Percentiles rank a stretch among this genome's conserved stretches.
phyloP scores from a whole-genome alignment of 2,329 filamentous ascomycete genomes.

The Alternaria burnsii region DNA sequence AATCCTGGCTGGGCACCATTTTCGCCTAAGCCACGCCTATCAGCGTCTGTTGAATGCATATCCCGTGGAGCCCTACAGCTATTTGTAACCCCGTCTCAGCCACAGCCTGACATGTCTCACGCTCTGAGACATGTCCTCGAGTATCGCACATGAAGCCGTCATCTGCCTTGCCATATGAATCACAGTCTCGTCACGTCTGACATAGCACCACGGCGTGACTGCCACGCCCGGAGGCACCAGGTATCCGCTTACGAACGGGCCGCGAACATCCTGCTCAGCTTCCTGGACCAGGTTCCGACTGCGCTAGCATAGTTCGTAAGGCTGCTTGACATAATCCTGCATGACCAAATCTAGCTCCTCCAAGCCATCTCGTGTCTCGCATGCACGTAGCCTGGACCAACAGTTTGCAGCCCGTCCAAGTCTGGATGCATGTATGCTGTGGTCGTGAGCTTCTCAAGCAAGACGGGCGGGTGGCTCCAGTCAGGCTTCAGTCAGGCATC shows the following conservation, averaged over 20 bases:
- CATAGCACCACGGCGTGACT: conserved; percentile 16
- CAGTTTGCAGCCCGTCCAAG: conserved; percentile 10
- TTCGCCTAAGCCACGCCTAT: conserved; percentile 20
- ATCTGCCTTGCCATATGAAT: conserved; percentile 18
- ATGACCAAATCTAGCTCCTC: conserved; percentile 5
- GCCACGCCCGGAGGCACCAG: conserved; percentile 12
- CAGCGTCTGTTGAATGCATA: conserved; percentile 19
- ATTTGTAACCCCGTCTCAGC: conserved; percentile 19
- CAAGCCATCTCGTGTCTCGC: conserved; percentile 10
- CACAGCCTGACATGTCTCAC: conserved; percentile 20
- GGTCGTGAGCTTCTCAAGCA: not conserved
- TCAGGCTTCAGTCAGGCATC: not conserved
- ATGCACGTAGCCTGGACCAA: conserved; percentile 17
- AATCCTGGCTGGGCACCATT: conserved; percentile 8
- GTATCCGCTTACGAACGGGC: conserved; percentile 32
- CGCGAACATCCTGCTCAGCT: conserved; percentile 23
- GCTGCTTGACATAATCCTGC: conserved; percentile 16
- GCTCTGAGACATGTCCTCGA: conserved; percentile 17
- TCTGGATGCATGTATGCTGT: not conserved
- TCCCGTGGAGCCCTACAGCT: conserved; percentile 17
- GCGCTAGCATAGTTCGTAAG: conserved; percentile 4
- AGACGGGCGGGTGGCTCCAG: not conserved
- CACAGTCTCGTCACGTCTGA: conserved; percentile 13
- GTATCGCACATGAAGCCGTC: conserved; percentile 10
- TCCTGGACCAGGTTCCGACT: not conserved